phyloP scores from a whole-genome alignment of 805 yeast genomes.

The Komagataella pastoris region DNA sequence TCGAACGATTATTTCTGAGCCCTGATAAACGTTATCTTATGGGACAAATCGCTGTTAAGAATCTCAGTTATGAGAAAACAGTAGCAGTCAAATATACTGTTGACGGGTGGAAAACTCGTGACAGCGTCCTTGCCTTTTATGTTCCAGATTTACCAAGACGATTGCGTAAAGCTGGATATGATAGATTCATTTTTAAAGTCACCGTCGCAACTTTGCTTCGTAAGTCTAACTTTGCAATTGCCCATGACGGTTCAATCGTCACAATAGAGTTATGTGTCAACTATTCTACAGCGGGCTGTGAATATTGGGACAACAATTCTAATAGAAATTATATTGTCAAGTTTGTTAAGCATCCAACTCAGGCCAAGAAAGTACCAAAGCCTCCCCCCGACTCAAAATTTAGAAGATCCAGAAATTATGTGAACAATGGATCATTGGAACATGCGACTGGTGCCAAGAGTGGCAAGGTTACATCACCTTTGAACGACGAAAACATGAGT shows the following conservation, averaged over 20 bases:
- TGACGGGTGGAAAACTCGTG: conserved; percentile 67
- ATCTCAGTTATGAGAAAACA: conserved; percentile 52
- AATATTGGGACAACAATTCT: conserved; percentile 71
- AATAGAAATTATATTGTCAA: conserved; percentile 40
- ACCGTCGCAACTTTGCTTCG: conserved; percentile 28
- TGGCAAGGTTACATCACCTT: not conserved
- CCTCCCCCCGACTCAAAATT: not conserved
- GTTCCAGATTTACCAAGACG: conserved; percentile 39
- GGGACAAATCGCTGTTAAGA: conserved; percentile 73
- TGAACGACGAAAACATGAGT: not conserved
- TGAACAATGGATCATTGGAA: not conserved
- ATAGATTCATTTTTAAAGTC: conserved; percentile 58
- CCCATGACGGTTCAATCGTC: not conserved
- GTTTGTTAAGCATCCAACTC: not conserved
- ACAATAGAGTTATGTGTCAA: conserved; percentile 36
- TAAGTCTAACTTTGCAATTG: not conserved
- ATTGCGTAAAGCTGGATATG: conserved; percentile 39
- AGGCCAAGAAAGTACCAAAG: not conserved
- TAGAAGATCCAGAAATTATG: not conserved
- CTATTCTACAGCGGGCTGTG: conserved; percentile 33
- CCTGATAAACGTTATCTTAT: conserved; percentile 42
- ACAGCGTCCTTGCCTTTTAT: conserved; percentile 54
- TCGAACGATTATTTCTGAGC: conserved; percentile 52
- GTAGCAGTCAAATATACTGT: conserved; percentile 64
- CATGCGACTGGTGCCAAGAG: not conserved